Evolutionary conservation across 2,329 filamentous ascomycete genomes (phyloP).

Genomic region (Blumeriella jaapii): DNA sequence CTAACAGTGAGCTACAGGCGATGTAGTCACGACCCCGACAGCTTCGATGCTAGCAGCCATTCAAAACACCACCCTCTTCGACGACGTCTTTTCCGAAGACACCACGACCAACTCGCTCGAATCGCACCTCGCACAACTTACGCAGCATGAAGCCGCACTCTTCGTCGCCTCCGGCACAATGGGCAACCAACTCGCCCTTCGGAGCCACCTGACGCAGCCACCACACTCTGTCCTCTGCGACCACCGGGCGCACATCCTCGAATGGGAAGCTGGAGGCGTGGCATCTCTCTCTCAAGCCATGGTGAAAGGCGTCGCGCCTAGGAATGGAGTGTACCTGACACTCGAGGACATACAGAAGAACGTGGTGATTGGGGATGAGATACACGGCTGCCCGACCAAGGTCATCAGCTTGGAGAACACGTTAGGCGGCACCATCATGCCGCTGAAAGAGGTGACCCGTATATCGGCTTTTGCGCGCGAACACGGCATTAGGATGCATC

Average conservation of each 20-base stretch:
- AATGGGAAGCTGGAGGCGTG: constrained; percentile 54
- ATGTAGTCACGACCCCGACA: constrained; percentile 67
- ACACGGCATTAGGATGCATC: constrained; percentile 57
- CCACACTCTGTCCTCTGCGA: constrained; percentile 76
- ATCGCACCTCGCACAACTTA: constrained; percentile 57
- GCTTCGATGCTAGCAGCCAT: constrained; percentile 74
- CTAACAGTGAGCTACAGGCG: constrained; percentile 35
- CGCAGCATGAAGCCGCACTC: constrained; percentile 64
- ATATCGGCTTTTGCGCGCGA: constrained; percentile 60
- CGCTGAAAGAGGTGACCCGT: constrained; percentile 54
- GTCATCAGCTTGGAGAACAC: constrained; percentile 84
- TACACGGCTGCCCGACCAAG: constrained; percentile 69
- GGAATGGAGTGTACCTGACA: constrained; percentile 54
- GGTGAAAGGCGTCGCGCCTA: constrained; percentile 52
- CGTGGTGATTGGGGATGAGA: constrained; percentile 52
- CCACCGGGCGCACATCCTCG: constrained; percentile 63
- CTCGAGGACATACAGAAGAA: constrained; percentile 54
- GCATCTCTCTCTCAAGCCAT: constrained; percentile 60
- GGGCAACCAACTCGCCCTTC: constrained; percentile 81
- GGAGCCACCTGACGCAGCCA: constrained; percentile 65
- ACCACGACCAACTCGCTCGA: constrained; percentile 68
- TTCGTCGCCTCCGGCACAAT: constrained; percentile 86
- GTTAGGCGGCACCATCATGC: constrained; percentile 66
- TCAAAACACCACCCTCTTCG: constrained; percentile 59
- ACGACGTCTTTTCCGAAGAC: constrained; percentile 79